These are phyloP conservation scores for Termitomyces sp. DNA, from an alignment of 768 basidiomycete species.

Conservation along the genomic window DNA sequence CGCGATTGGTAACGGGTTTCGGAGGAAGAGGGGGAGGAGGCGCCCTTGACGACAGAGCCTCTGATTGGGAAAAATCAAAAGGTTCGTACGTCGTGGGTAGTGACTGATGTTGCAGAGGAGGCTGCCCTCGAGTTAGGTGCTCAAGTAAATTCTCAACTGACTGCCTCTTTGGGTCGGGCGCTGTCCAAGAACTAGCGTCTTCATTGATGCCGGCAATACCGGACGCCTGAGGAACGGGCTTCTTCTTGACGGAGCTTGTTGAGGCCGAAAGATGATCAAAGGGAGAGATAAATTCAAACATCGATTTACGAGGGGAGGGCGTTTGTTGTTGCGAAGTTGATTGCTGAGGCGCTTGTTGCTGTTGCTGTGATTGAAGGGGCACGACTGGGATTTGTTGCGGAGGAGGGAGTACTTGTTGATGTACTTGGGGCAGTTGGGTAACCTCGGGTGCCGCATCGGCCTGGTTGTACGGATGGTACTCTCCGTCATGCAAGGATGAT, in stretches of 20 bases:
- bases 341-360: slow-evolving; percentile 20
- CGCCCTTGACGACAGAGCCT: slow-evolving; percentile 35
- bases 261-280: slow-evolving; percentile 73
- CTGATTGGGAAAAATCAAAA: slow-evolving; percentile 44
- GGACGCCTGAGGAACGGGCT: slow-evolving; percentile 51
- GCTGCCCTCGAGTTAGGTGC: slow-evolving; percentile 53
- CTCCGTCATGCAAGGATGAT: slow-evolving; percentile 35
- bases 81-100: slow-evolving; percentile 40
- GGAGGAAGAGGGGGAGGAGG: slow-evolving; percentile 62
- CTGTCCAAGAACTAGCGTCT: slow-evolving; percentile 51
- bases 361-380: slow-evolving; percentile 25
- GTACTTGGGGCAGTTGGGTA: slow-evolving; percentile 29
- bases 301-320: slow-evolving; percentile 69
- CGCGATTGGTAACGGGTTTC: slow-evolving; percentile 42
- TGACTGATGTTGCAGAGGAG: slow-evolving; percentile 24
- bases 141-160: slow-evolving; percentile 82
- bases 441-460: slow-evolving; percentile 37
- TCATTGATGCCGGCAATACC: slow-evolving; percentile 44
- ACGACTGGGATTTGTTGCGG: slow-evolving; percentile 26
- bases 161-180: slow-evolving; percentile 66
- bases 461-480: slow-evolving; percentile 39
- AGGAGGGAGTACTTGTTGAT: slow-evolving; percentile 20
- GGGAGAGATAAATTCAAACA: slow-evolving; percentile 83
- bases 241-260: slow-evolving; percentile 53
- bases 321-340: slow-evolving; percentile 34